Percentiles rank a stretch among this genome's conserved stretches.
Conservation (phyloP, 1,284 basidiomycete species). For the Ceratobasidium sp. region DNA sequence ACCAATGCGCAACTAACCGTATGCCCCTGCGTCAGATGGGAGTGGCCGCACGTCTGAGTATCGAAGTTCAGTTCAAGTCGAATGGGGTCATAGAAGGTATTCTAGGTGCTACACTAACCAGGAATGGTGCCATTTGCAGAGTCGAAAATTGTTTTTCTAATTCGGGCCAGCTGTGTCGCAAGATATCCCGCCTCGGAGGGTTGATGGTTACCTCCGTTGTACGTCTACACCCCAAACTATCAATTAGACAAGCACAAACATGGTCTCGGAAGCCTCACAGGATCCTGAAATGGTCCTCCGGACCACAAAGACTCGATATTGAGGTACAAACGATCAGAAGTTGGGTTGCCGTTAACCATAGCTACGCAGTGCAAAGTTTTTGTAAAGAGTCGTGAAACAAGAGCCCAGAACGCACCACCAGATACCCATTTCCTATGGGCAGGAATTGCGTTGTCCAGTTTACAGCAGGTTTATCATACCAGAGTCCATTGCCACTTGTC, state of each 20-base stretch:
- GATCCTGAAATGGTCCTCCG: conserved; percentile 72
- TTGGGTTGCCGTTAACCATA: conserved; percentile 68
- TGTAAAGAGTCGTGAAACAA: background rate
- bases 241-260: conserved; percentile 21
- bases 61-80: conserved; percentile 52
- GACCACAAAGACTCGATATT: conserved; percentile 80
- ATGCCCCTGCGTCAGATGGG: conserved; percentile 63
- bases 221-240: conserved; percentile 54
- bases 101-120: conserved; percentile 52
- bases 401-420: conserved; percentile 57
- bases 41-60: conserved; percentile 62
- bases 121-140: conserved; percentile 66
- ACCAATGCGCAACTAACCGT: conserved; percentile 56
- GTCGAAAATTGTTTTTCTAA: conserved; percentile 64
- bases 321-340: conserved; percentile 66
- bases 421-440: conserved; percentile 75
- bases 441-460: conserved; percentile 66
- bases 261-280: conserved; percentile 52
- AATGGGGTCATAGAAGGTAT: conserved; percentile 59
- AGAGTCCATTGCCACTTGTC: conserved; percentile 72
- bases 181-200: conserved; percentile 56
- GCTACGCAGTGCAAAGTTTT: conserved; percentile 52
- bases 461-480: conserved; percentile 62
- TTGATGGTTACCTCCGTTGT: conserved; percentile 73
- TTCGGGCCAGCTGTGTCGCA: conserved; percentile 59